Evolutionary conservation across 2,329 filamentous ascomycete species (phyloP), one percentile per base, ranked within the genome.

Genomic region (Fusarium dlaminii): DNA sequence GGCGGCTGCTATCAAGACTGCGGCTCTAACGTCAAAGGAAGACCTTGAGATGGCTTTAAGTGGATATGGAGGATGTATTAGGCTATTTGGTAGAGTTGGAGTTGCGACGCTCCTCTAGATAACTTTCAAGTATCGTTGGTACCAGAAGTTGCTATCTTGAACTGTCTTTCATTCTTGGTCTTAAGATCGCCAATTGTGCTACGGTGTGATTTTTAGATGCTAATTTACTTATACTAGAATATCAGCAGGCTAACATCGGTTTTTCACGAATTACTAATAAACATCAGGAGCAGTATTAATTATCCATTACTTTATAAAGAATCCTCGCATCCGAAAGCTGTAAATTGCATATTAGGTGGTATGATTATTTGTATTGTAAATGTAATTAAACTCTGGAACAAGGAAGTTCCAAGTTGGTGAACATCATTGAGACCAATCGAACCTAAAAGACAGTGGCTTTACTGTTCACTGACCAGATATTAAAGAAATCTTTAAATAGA

Each of bases 291-390:
- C 6, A 12, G 4, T 43, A 6, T 24, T 2, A 24, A 24, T 13
- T 18, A 13, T 24, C 2, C 7, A 43, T 27, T 18, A 11, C 17
- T 12, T 3, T 18, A 13, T 5, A 43, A 7, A 5, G 7, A 12
- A 13, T 24, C 5, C 4, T 8, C 6, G 0, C 1, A 24, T 17
- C 8, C 3, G 7, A 18, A 24, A 12, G 15, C n/a, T 1, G 1
- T 24, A 7, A 3, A 18, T 10, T 18, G 0, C 9, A 18, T 11
- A 1, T 17, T 17, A 5, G 8, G 6, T n/a, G 7, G 39, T 1
- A n/a, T n/a, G 0, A 2, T n/a, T 1, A n/a, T 10, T n/a, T 13
- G 10, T 8, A 9, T 15, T n/a, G 5, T 1, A 6, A 20, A 22
- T 15, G 12, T 40, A n/a, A 40, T n/a, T n/a, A 4, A 40, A 6